phyloP scores from a whole-genome alignment of 352 stramenopile species.

The Aphanomyces cochlioides region DNA sequence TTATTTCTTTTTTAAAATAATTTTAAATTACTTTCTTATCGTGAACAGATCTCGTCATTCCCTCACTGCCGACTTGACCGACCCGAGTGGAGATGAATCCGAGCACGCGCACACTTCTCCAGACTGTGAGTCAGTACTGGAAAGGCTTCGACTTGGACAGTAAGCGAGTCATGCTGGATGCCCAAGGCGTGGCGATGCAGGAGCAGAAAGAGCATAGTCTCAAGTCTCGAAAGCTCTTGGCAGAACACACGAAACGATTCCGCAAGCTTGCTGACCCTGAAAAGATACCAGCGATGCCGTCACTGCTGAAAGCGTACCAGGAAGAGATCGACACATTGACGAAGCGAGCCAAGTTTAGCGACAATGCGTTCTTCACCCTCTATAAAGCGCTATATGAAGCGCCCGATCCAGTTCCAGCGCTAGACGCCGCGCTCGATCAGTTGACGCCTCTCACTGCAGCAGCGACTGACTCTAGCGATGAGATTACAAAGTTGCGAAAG shows the following conservation, averaged over 20 bases:
- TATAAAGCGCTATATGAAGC: constrained; percentile 85
- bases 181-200: constrained; percentile 75
- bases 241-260: constrained; percentile 82
- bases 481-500: constrained; percentile 86
- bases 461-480: constrained; percentile 63
- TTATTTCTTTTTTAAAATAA: too few species aligned
- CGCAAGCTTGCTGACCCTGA: constrained; percentile 66
- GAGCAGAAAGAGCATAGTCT: constrained; percentile 78
- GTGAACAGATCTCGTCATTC: too few species aligned
- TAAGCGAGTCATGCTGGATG: constrained; percentile 74
- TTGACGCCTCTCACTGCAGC: constrained; percentile 20
- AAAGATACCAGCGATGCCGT: constrained; percentile 52
- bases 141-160: constrained; percentile 85
- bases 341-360: constrained; percentile 85
- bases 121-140: constrained; percentile 77
- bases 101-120: constrained; percentile 15
- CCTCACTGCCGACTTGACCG: too few species aligned
- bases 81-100: not conserved
- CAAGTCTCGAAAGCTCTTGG: constrained; percentile 77
- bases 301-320: constrained; percentile 86
- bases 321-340: constrained; percentile 92
- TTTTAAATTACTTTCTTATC: too few species aligned
- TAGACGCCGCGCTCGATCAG: constrained; percentile 40
- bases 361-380: constrained; percentile 86
- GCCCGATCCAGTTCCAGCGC: constrained; percentile 70